Base-by-base conservation (phyloP, 331 rosid species). In the Quercus phellos region DNA sequence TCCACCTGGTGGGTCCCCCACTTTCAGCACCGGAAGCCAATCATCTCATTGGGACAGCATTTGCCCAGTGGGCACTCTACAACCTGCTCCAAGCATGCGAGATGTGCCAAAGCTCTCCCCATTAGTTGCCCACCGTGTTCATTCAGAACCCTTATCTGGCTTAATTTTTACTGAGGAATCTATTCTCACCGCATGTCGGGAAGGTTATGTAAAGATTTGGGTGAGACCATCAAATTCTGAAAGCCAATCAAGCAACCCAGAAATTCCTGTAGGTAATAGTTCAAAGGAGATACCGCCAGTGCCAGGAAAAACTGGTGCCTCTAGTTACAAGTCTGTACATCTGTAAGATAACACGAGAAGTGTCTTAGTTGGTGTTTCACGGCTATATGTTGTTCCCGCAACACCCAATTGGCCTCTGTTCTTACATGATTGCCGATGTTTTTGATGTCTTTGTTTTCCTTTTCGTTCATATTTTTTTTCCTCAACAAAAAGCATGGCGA, bases 1-100 rank as follows among this genome's bases (percentile, higher is more conserved):
- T 68, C 90, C 93, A 1, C 93, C 98, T 24, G 99, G 99, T 75
- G 97, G 99, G 16, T 95, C 99, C 66, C 99, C 99, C 1, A 90
- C 99, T 0, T 93, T 79, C 76, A 91, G 99, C 80, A 60, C 97
- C 5, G 99, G 98, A 83, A 93, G 94, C 79, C 99, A 92, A 84
- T 95, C 99, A 51, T 81, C 98, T 13, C 97, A 91, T 70, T 95
- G 99, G 98, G 99, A 95, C 77, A 90, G 66, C 80, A 88, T 72
- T 55, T 79, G 78, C 60, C 97, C 99, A 4, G 54, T 87, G 71
- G 99, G 99, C 73, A 93, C 91, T 59, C 90, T 95, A 76, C 99
- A 90, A 77, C 92, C 98, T 81, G 94, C 99, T 74, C 99, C 99
- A 6, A 87, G 96, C 80, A 93, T 95, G 92, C 81, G 93, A 29